Conservation (phyloP, 192 early-diverging fungal species). For the Rhizophagus sp. region DNA sequence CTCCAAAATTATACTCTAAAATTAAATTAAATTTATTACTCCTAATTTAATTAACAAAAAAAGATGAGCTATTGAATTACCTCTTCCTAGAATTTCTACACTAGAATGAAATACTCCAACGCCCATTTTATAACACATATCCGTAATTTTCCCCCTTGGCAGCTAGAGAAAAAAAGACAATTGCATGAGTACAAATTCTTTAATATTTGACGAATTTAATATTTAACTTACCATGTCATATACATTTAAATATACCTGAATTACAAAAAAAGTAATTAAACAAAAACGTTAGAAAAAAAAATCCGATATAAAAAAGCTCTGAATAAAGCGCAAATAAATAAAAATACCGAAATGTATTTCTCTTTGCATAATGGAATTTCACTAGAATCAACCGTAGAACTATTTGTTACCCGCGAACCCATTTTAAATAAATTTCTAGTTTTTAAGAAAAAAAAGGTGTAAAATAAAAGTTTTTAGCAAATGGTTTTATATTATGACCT, state of each 20-base stretch:
- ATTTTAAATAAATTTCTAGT: too few species aligned
- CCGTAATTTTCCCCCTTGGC: slow-evolving; percentile 36
- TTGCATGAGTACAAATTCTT: neutral
- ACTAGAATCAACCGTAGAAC: neutral
- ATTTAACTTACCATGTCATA: slow-evolving; percentile 44
- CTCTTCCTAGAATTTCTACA: slow-evolving; percentile 42
- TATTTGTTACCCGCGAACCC: neutral
- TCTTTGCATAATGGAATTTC: neutral
- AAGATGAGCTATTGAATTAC: slow-evolving; percentile 1
- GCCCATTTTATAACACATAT: slow-evolving; percentile 43
- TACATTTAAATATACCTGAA: slow-evolving; percentile 43
- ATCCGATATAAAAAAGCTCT: neutral
- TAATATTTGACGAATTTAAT: neutral
- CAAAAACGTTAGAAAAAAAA: neutral
- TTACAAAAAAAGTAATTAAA: neutral
- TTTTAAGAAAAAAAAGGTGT: too few species aligned
- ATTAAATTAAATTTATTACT: neutral
- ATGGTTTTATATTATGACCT: neutral
- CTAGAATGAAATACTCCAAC: slow-evolving; percentile 48
- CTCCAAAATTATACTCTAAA: slow-evolving; percentile 48
- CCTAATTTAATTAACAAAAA: neutral
- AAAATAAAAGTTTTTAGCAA: neutral
- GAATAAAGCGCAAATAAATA: too few species aligned
- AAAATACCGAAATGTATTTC: neutral
- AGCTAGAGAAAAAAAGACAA: slow-evolving; percentile 30